Evolutionary conservation across 805 yeast genomes (phyloP), one percentile per base, ranked within the genome.

Genomic region (Teunomyces atbi): DNA sequence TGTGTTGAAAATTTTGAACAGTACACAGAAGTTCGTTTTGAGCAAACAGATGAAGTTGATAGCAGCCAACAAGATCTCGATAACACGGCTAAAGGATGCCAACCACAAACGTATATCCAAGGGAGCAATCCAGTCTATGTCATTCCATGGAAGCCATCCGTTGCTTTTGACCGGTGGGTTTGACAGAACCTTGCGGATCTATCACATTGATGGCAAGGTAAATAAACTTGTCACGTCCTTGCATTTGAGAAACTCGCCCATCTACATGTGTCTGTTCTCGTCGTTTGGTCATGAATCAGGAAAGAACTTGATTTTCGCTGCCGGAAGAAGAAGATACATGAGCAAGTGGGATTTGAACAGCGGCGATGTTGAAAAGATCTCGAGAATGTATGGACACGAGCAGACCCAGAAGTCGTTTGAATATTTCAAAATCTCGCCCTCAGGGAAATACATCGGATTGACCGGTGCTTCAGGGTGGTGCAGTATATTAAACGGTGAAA

Each of bases 301-400:
- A 23, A 45, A 50, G 38, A 76, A 72, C 59, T 71, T 74, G 55
- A 82, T 92, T 7, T 84, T 81, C 60, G 87, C 95, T 2, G 96
- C 86, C 50, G 99, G 98, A 49, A 82, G 97, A 69, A 81, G 99
- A 71, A 78, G 88, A 47, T 91, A 84, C 62, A 84, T 94, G 89
- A 89, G 86, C 68, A 83, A 89, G 41, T 91, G 98, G 96, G 91
- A 90, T 64, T 73, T 94, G 42, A 62, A 64, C 44, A 69, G 78
- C 1, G 90, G 92, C 10, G 74, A 72, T 15, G 81, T 90, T 37
- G 96, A 90, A 54, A 94, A 91, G 67, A 82, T 94, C 34, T 81
- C 87, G 45, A 81, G 97, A 65, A 68, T 92, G 76, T 92, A 91
- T 62, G 99, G 99, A 3, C 96, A 91, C 59, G 96, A 89, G 60